Evolutionary conservation across 306 rosid species (phyloP).

Genomic region (Oxytropis ochrocephala): DNA sequence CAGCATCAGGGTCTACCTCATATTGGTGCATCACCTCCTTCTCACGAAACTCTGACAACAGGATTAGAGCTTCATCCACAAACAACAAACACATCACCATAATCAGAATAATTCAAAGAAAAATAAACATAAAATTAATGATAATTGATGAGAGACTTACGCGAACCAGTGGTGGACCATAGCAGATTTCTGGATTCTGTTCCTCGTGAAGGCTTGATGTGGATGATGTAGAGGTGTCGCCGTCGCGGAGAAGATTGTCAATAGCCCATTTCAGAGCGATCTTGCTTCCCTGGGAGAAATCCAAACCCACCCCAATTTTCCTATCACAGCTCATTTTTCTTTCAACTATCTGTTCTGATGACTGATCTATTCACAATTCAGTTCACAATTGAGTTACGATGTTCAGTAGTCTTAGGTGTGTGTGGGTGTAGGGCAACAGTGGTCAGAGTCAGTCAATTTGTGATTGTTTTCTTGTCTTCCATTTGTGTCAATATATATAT

Average conservation of each 20-base stretch:
- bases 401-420: too few relatives aligned
- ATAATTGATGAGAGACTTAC: constrained; percentile 12
- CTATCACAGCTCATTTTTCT: constrained; percentile 27
- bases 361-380: too few relatives aligned
- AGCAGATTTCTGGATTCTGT: constrained; percentile 30
- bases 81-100: neutral
- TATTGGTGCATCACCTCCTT: constrained; percentile 30
- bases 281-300: constrained; percentile 53
- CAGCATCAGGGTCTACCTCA: constrained; percentile 31
- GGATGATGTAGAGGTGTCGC: constrained; percentile 40
- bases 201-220: constrained; percentile 15
- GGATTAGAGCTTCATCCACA: constrained; percentile 39
- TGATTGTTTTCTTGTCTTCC: too few relatives aligned
- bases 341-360: too few relatives aligned
- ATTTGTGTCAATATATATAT: too few relatives aligned
- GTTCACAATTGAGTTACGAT: too few relatives aligned
- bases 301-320: constrained; percentile 45
- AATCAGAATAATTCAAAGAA: too few relatives aligned
- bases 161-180: constrained; percentile 47
- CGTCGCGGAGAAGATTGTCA: constrained; percentile 31
- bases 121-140: too few relatives aligned
- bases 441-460: too few relatives aligned
- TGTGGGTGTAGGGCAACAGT: too few relatives aligned
- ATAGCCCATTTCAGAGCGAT: constrained; percentile 45
- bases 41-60: constrained; percentile 42